Conservation (phyloP, 345 rosid genomes). For the Geranium brycei region DNA sequence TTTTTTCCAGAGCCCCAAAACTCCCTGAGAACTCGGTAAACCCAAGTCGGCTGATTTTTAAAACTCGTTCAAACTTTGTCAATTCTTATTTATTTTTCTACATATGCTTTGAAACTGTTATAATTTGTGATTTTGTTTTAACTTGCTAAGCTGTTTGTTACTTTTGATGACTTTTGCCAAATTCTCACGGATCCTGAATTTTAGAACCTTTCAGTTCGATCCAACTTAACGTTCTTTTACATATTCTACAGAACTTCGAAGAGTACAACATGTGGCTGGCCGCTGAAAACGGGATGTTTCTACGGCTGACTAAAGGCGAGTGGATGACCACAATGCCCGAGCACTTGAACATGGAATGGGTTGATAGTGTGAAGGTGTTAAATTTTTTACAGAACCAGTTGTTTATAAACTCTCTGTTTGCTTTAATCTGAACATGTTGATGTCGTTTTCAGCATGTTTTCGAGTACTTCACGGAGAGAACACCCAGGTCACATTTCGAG, state of each 20-base stretch:
- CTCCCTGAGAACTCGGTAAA: too few species aligned
- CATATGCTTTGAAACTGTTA: too few species aligned
- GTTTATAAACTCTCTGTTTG: neutral
- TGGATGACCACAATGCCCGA: conserved; percentile 99
- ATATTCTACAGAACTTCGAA: conserved; percentile 54
- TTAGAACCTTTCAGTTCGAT: neutral
- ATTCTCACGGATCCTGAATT: too few species aligned
- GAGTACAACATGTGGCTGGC: conserved; percentile 92
- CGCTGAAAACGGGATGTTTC: conserved; percentile 97
- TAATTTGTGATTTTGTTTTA: too few species aligned
- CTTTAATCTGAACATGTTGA: conserved; percentile 11
- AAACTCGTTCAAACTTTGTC: too few species aligned
- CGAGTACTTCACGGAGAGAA: conserved; percentile 88
- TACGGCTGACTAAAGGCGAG: conserved; percentile 61
- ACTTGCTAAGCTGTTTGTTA: too few species aligned
- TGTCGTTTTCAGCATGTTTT: conserved; percentile 76
- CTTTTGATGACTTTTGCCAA: too few species aligned
- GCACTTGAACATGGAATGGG: conserved; percentile 98
- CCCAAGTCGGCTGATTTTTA: too few species aligned
- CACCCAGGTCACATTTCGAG: conserved; percentile 90
- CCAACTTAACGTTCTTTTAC: conserved; percentile 3
- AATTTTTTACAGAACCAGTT: neutral
- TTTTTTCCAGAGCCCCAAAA: neutral
- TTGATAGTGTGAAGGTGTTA: conserved; percentile 86
- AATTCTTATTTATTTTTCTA: too few species aligned